Conservation (phyloP, 352 stramenopile genomes). For the Phytophthora brassicae region DNA sequence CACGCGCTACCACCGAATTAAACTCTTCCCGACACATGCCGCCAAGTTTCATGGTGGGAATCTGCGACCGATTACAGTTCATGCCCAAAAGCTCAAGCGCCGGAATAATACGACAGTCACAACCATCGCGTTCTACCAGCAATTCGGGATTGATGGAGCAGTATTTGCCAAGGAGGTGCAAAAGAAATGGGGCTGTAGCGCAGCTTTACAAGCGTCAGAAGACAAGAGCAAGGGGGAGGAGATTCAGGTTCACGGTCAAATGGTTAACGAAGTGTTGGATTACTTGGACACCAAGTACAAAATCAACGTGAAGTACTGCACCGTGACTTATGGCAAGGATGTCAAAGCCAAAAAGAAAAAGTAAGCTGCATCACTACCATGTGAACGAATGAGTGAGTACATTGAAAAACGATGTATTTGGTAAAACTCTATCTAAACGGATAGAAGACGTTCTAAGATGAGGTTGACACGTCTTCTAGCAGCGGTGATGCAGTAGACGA, state of each 20-base stretch:
- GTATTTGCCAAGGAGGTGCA: conserved; percentile 77
- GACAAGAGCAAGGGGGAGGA: conserved; percentile 74
- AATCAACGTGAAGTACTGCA: conserved; percentile 74
- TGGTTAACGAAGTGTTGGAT: conserved; percentile 74
- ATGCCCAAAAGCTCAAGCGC: conserved; percentile 68
- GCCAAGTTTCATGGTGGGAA: conserved; percentile 59
- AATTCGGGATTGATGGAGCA: conserved; percentile 75
- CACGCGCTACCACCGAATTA: conserved; percentile 67
- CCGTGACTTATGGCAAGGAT: conserved; percentile 73
- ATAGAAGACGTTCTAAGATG: conserved; percentile 34
- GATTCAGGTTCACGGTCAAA: conserved; percentile 80
- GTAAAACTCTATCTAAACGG: conserved; percentile 23
- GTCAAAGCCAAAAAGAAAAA: conserved; percentile 83
- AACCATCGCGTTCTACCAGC: conserved; percentile 69
- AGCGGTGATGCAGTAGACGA: conserved; percentile 25
- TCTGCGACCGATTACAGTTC: conserved; percentile 64
- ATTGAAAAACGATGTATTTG: conserved; percentile 15
- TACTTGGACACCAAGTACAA: conserved; percentile 68
- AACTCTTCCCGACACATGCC: conserved; percentile 69
- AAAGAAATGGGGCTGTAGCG: conserved; percentile 85
- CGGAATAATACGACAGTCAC: conserved; percentile 74
- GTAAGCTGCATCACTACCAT: conserved; percentile 9
- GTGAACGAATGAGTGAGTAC: conserved; percentile 17
- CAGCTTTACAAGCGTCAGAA: conserved; percentile 44
- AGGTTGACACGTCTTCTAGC: conserved; percentile 31